Conservation (phyloP, 371 early-diverging fungal species). For the Circinella minor region DNA sequence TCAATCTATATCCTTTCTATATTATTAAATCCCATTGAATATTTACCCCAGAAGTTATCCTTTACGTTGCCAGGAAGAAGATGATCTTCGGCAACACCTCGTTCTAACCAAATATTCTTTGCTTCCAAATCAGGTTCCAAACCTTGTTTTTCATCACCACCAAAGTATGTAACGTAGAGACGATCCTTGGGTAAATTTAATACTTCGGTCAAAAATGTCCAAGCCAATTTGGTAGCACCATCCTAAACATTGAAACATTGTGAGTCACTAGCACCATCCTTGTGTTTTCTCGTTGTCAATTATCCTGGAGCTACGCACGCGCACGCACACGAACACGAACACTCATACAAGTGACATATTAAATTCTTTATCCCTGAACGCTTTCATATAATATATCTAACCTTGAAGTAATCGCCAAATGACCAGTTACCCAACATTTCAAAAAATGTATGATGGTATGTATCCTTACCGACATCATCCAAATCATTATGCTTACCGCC, state of each 20-base stretch:
- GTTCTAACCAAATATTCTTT: slow-evolving; percentile 90
- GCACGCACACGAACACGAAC: too few species aligned
- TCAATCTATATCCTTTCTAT: too few species aligned
- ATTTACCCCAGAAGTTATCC: slow-evolving; percentile 99
- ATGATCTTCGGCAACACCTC: slow-evolving; percentile 86
- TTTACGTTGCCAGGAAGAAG: slow-evolving; percentile 92
- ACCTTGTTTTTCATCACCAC: slow-evolving; percentile 86
- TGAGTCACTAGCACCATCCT: not conserved
- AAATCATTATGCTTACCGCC: slow-evolving; percentile 99
- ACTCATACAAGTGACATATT: not conserved
- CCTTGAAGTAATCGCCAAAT: slow-evolving; percentile 99
- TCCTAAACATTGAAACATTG: slow-evolving; percentile 15
- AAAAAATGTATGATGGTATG: slow-evolving; percentile 99
- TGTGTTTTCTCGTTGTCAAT: too few species aligned
- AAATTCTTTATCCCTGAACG: not conserved
- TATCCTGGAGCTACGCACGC: too few species aligned
- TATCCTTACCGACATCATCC: slow-evolving; percentile 99
- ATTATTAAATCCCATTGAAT: too few species aligned
- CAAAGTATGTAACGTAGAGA: slow-evolving; percentile 99
- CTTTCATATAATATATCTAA: slow-evolving; percentile 21
- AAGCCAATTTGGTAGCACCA: slow-evolving; percentile 84
- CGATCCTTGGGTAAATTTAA: slow-evolving; percentile 87
- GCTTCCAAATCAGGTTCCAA: slow-evolving; percentile 94
- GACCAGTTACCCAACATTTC: slow-evolving; percentile 99
- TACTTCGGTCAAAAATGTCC: slow-evolving; percentile 95